Evolutionary conservation across 371 early-diverging fungal genomes (phyloP).

Genomic region (Coemansia sp.): DNA sequence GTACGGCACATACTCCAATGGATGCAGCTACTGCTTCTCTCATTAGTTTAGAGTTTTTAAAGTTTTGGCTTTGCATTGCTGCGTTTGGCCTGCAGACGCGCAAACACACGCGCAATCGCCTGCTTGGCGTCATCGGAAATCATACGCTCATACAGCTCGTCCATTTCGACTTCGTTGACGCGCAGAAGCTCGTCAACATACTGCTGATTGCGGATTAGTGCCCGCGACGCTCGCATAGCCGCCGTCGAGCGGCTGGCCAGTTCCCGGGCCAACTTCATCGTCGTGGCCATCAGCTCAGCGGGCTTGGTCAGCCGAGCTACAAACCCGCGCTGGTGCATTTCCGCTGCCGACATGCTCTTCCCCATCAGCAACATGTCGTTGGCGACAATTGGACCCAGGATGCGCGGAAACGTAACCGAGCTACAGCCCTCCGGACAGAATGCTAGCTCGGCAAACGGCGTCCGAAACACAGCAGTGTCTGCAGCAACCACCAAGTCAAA

Average conservation of each 20-base stretch:
- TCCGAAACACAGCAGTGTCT: constrained; percentile 33
- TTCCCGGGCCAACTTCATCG: constrained; percentile 14
- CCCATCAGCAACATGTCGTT: constrained; percentile 43
- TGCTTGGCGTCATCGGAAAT: constrained; percentile 28
- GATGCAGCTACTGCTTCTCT: constrained; percentile 7
- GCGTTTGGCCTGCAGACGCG: constrained; percentile 11
- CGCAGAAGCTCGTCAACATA: constrained; percentile 20
- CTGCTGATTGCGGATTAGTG: constrained; percentile 10
- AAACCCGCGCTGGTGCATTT: constrained; percentile 37
- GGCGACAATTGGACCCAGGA: constrained; percentile 28
- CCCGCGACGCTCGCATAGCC: constrained; percentile 21
- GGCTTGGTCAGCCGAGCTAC: constrained; percentile 17
- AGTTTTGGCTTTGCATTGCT: constrained; percentile 11
- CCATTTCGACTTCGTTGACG: constrained; percentile 32
- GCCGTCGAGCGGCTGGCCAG: constrained; percentile 19
- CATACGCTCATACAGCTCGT: constrained; percentile 29
- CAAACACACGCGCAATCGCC: constrained; percentile 20
- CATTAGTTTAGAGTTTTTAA: constrained; percentile 6
- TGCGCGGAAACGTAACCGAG: constrained; percentile 42
- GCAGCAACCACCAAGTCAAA: constrained; percentile 68
- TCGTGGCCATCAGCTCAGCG: constrained; percentile 17
- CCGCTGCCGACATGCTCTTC: constrained; percentile 14
- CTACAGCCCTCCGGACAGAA: constrained; percentile 45
- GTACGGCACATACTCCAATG: constrained; percentile 4
- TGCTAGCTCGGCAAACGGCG: constrained; percentile 40